A percentile compares a stretch with the other conserved stretches of the same genome.
Conservation (phyloP, 1,284 basidiomycete species). For the Ceratobasidium sp. region DNA sequence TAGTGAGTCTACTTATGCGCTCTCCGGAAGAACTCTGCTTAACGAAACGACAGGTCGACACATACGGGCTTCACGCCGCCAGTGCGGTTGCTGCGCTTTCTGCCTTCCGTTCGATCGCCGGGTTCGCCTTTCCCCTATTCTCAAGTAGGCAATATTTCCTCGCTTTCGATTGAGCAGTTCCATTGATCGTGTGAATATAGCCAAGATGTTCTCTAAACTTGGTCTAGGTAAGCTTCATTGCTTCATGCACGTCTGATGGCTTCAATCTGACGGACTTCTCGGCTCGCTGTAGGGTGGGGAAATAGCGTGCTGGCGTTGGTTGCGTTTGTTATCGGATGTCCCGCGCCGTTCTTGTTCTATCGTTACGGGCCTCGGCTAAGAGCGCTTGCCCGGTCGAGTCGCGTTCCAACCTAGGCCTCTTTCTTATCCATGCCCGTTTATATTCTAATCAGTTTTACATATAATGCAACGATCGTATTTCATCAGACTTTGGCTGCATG, state of each 20-base stretch:
- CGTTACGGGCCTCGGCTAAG: constrained; percentile 31
- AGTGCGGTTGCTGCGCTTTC: constrained; percentile 40
- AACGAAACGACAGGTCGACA: constrained; percentile 30
- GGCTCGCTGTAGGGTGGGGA: constrained; percentile 38
- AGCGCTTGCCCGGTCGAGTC: constrained; percentile 19
- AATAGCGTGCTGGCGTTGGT: constrained; percentile 39
- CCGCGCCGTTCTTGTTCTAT: constrained; percentile 38
- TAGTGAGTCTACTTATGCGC: constrained; percentile 24
- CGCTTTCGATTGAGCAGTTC: background rate
- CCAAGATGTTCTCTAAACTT: constrained; percentile 19
- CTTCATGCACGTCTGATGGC: background rate
- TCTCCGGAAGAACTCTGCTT: background rate
- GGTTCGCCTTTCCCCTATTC: constrained; percentile 40
- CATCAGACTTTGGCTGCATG: no score
- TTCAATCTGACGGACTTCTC: background rate
- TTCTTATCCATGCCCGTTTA: background rate
- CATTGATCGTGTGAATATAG: background rate
- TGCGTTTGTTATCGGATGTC: constrained; percentile 33
- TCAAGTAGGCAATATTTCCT: constrained; percentile 26
- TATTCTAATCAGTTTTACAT: no score
- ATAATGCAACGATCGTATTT: no score
- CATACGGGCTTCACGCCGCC: constrained; percentile 38
- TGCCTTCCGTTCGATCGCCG: constrained; percentile 37
- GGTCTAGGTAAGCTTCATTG: background rate
- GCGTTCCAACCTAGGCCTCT: background rate